Conservation (phyloP, 2,329 filamentous ascomycete species). For the Colletotrichum sp. region DNA sequence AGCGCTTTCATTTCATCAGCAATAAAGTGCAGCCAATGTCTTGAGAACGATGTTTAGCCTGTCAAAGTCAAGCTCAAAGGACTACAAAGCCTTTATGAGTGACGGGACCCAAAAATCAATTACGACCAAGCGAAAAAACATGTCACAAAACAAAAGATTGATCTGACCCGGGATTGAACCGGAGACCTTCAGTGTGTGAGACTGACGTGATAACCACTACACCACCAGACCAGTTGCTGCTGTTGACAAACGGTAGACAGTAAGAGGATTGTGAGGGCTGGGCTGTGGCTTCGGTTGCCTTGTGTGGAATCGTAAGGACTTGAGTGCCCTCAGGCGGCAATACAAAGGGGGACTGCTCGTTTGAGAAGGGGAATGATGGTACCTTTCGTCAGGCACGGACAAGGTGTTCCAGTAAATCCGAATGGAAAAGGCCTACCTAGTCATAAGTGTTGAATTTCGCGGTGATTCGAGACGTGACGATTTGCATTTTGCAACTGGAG, state of each 20-base stretch:
- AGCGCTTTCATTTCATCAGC: no score
- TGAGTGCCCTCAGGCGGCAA: not conserved
- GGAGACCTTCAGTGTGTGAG: not conserved
- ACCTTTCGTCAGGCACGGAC: not conserved
- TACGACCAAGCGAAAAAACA: no score
- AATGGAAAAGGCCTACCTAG: not conserved
- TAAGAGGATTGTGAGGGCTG: not conserved
- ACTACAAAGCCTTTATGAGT: not conserved
- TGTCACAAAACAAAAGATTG: not conserved
- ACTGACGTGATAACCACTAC: not conserved
- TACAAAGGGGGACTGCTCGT: not conserved
- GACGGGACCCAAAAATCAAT: not conserved
- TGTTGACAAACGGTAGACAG: not conserved
- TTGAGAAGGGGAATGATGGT: not conserved
- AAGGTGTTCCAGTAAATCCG: not conserved
- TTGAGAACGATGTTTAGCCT: not conserved
- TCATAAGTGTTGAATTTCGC: not conserved
- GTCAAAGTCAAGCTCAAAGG: fast-evolving
- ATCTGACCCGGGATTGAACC: not conserved
- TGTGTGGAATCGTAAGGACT: not conserved
- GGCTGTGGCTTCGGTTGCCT: not conserved
- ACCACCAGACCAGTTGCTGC: not conserved
- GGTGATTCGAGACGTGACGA: not conserved
- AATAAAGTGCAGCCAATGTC: not conserved
- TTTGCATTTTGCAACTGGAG: not conserved